Conservation (phyloP, 768 basidiomycete genomes). For the Termitomyces sp. region DNA sequence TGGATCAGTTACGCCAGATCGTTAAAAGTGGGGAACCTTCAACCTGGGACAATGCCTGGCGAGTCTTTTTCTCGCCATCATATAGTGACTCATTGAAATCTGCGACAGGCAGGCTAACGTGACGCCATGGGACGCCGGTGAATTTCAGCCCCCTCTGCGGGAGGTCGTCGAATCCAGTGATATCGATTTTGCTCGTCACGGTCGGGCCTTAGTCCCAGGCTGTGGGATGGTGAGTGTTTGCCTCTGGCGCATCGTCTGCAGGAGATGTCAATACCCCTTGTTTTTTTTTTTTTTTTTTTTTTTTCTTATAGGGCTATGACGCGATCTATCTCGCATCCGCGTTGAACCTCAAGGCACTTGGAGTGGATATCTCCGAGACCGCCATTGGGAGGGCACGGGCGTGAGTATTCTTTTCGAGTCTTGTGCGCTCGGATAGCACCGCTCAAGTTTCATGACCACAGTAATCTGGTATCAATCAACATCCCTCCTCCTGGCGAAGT, state of each 20-base stretch:
- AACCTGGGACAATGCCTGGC: slow-evolving; percentile 27
- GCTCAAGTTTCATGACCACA: neutral
- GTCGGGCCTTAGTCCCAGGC: slow-evolving; percentile 33
- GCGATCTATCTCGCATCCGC: slow-evolving; percentile 48
- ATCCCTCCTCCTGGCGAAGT: slow-evolving; percentile 26
- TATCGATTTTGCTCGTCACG: slow-evolving; percentile 35
- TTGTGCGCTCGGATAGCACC: neutral
- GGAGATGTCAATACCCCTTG: neutral
- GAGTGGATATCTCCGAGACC: slow-evolving; percentile 53
- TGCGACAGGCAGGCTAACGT: slow-evolving; percentile 38
- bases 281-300: too few species aligned
- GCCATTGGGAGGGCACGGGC: slow-evolving; percentile 46
- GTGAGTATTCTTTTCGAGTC: slow-evolving; percentile 17
- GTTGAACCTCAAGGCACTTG: slow-evolving; percentile 45
- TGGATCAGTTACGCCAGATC: slow-evolving; percentile 13
- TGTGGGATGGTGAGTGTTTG: slow-evolving; percentile 44
- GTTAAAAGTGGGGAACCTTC: slow-evolving; percentile 19
- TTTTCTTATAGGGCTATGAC: slow-evolving; percentile 53
- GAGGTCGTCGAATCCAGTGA: slow-evolving; percentile 44
- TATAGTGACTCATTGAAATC: neutral
- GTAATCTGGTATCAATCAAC: neutral
- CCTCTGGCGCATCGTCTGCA: neutral
- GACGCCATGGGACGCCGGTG: slow-evolving; percentile 64
- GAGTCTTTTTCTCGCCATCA: neutral
- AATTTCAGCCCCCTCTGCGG: slow-evolving; percentile 48